Percentiles rank a stretch among this genome's conserved stretches.
phyloP scores from a whole-genome alignment of 2,329 filamentous ascomycete genomes.

The Penicillium verrucosum region DNA sequence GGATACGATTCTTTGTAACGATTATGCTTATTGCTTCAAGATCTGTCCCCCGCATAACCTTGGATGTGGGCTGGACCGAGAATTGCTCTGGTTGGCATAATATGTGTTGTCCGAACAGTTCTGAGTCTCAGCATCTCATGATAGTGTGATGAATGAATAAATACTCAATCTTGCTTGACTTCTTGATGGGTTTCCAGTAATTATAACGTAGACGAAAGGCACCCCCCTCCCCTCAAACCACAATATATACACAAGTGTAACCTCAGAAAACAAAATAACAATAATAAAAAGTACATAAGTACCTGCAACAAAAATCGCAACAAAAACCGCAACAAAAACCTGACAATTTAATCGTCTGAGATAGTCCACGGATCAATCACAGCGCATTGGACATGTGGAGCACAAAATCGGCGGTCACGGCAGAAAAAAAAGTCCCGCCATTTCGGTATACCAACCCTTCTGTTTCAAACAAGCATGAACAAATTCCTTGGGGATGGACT shows the following conservation, averaged over 20 bases:
- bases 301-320: neutral
- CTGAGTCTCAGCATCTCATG: conserved; percentile 37
- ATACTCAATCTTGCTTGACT: conserved; percentile 15
- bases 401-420: conserved; percentile 21
- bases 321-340: neutral
- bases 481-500: conserved; percentile 38
- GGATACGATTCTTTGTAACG: conserved; percentile 27
- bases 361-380: neutral
- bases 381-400: conserved; percentile 6
- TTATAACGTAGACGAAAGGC: neutral
- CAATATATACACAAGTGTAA: neutral
- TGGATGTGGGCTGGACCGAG: conserved; percentile 36
- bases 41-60: conserved; percentile 28
- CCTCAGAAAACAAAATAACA: neutral
- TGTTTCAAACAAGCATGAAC: conserved; percentile 29
- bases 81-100: conserved; percentile 38
- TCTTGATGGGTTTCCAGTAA: neutral
- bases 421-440: conserved; percentile 23
- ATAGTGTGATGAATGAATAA: conserved; percentile 40
- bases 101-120: conserved; percentile 34
- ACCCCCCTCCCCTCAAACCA: neutral
- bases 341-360: neutral
- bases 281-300: neutral
- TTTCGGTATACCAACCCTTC: conserved; percentile 3
- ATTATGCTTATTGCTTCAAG: conserved; percentile 24